Percentiles rank a stretch among this genome's conserved stretches.
phyloP scores from a whole-genome alignment of 257 asterid species.

The Galeopsis tetrahit region DNA sequence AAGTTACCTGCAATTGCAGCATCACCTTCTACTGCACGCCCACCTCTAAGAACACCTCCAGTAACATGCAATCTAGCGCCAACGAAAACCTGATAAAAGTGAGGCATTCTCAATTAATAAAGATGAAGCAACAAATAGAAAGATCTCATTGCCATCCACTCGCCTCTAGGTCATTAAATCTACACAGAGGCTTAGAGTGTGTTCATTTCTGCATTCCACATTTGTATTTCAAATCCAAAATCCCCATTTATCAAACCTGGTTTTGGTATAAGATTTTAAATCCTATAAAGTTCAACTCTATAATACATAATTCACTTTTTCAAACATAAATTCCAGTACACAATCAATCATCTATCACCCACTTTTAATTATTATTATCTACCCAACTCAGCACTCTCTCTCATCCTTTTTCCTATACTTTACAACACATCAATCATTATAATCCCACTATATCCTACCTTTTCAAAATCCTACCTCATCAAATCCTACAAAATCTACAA shows the following conservation, averaged over 20 bases:
- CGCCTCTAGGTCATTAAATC: background rate
- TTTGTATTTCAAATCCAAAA: no score
- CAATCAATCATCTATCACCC: background rate
- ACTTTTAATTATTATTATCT: background rate
- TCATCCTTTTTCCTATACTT: background rate
- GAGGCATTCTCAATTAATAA: constrained; percentile 17
- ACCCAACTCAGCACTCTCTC: background rate
- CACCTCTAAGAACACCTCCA: constrained; percentile 98
- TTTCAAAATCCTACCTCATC: background rate
- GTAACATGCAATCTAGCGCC: constrained; percentile 99
- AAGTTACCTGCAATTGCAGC: constrained; percentile 81
- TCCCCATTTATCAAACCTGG: no score
- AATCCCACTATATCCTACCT: background rate
- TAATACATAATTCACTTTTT: no score
- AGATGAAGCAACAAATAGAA: constrained; percentile 19
- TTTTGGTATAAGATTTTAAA: no score
- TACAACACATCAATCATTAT: background rate
- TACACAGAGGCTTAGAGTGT: no score
- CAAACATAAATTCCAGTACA: no score
- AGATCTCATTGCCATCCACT: constrained; percentile 19
- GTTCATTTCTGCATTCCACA: no score
- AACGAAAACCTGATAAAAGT: constrained; percentile 79
- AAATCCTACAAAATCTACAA: background rate
- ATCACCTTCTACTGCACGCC: constrained; percentile 95
- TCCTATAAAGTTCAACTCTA: no score